A percentile compares a stretch with the other conserved stretches of the same genome.
phyloP scores from a whole-genome alignment of 345 rosid genomes.

The Lepidium sativum region DNA sequence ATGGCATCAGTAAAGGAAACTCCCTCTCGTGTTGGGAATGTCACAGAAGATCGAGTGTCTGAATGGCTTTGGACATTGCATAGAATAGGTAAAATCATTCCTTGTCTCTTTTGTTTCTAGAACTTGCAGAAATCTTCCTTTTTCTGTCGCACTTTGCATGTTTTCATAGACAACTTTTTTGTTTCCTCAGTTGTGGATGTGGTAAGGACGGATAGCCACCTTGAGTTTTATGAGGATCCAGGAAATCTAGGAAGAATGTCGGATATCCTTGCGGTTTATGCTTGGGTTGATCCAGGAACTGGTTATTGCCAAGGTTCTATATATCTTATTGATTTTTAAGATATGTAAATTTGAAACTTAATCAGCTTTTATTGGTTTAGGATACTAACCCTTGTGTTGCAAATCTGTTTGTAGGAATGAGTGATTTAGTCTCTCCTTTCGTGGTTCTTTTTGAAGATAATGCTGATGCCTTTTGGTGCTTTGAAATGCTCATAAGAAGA shows the following conservation, averaged over 20 bases:
- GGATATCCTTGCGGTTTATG: conserved; percentile 92
- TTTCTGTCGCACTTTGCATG: neutral
- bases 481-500: conserved; percentile 95
- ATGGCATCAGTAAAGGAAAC: conserved; percentile 39
- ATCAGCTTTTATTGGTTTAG: neutral
- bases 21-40: conserved; percentile 32
- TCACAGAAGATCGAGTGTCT: conserved; percentile 51
- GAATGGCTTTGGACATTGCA: conserved; percentile 98
- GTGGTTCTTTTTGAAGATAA: conserved; percentile 87
- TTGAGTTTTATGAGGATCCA: conserved; percentile 78
- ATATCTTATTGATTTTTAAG: neutral
- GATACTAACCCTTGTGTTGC: conserved; percentile 10
- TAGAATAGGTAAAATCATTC: conserved; percentile 51
- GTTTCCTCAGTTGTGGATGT: conserved; percentile 76
- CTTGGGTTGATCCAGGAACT: conserved; percentile 93
- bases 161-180: conserved; percentile 8
- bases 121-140: neutral
- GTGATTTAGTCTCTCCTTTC: conserved; percentile 89
- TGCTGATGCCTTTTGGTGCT: conserved; percentile 98
- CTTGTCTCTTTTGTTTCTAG: neutral
- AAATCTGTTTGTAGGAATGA: conserved; percentile 64
- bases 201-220: conserved; percentile 90
- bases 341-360: neutral
- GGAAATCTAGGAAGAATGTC: conserved; percentile 88
- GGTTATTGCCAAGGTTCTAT: conserved; percentile 92